Percentiles rank a stretch among this genome's conserved stretches.
phyloP scores from a whole-genome alignment of 1,284 basidiomycete species.

The Takashimella tepidaria region DNA sequence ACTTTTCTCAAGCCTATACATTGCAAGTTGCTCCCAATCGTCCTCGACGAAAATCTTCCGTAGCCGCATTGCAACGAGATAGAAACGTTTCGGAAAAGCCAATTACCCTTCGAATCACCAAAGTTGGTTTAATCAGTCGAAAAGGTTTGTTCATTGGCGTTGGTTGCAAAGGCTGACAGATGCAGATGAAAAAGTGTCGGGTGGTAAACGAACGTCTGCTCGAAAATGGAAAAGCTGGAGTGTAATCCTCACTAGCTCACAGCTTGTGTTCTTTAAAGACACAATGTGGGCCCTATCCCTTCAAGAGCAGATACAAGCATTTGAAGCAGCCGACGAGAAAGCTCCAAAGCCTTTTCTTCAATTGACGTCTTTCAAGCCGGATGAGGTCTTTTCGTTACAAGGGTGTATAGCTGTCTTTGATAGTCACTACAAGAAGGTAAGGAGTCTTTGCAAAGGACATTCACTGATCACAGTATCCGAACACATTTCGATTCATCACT shows the following conservation, averaged over 20 bases:
- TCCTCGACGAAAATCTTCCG: conserved; percentile 17
- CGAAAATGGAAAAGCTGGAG: conserved; percentile 87
- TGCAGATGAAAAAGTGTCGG: conserved; percentile 65
- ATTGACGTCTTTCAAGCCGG: conserved; percentile 67
- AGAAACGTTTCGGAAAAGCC: neutral
- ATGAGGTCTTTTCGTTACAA: conserved; percentile 77
- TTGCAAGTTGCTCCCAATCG: conserved; percentile 51
- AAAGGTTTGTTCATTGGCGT: conserved; percentile 52
- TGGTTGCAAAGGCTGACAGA: conserved; percentile 6
- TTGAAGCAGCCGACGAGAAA: conserved; percentile 38
- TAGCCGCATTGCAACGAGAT: conserved; percentile 16
- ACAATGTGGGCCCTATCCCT: conserved; percentile 61
- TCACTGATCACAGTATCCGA: conserved; percentile 53
- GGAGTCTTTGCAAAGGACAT: conserved; percentile 11
- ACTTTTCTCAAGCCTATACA: conserved; percentile 67
- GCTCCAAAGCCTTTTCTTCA: conserved; percentile 48
- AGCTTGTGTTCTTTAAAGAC: conserved; percentile 89
- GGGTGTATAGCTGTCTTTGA: conserved; percentile 76
- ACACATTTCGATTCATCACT: conserved; percentile 75
- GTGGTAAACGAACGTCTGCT: conserved; percentile 66
- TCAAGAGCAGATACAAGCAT: conserved; percentile 52
- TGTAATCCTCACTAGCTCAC: conserved; percentile 81
- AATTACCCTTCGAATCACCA: conserved; percentile 65
- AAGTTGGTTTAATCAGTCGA: conserved; percentile 73
- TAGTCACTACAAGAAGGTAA: conserved; percentile 66